These are phyloP conservation scores for Withania somnifera DNA, from an alignment of 305 asterid species.

Conservation along the genomic window DNA sequence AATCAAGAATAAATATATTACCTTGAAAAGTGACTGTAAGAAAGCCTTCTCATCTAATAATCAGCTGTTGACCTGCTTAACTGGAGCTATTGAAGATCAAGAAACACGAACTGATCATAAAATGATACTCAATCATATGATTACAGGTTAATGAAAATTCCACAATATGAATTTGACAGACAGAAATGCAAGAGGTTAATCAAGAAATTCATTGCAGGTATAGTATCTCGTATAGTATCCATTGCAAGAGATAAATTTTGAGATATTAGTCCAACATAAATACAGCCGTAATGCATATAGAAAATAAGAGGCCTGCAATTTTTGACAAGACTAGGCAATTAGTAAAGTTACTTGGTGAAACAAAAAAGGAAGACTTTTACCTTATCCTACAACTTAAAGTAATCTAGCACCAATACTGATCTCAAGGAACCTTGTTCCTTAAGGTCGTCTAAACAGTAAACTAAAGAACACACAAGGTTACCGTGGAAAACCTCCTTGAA, in stretches of 20 bases:
- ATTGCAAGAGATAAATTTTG: too few relatives aligned
- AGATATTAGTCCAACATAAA: too few relatives aligned
- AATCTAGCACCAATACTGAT: too few relatives aligned
- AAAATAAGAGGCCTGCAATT: slow-evolving; percentile 54
- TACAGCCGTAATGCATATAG: slow-evolving; percentile 60
- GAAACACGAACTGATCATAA: slow-evolving; percentile 15
- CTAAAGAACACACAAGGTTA: too few relatives aligned
- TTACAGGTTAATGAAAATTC: not conserved
- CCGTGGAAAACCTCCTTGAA: too few relatives aligned
- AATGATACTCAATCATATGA: not conserved
- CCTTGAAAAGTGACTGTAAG: slow-evolving; percentile 84
- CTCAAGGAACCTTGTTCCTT: too few relatives aligned
- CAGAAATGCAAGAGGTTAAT: not conserved
- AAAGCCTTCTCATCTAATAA: slow-evolving; percentile 71
- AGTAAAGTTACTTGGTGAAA: not conserved
- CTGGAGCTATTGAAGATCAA: slow-evolving; percentile 36
- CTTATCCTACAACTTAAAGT: not conserved
- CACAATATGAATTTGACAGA: not conserved
- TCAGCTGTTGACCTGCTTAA: slow-evolving; percentile 51
- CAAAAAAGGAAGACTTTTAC: not conserved
- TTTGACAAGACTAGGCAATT: not conserved
- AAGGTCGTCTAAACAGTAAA: too few relatives aligned
- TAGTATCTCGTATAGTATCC: not conserved
- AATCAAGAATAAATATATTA: slow-evolving; percentile 12
- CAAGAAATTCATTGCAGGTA: not conserved